These are phyloP conservation scores for Microascus cirrosus DNA, from an alignment of 2,329 filamentous ascomycete genomes.

Conservation along the genomic window DNA sequence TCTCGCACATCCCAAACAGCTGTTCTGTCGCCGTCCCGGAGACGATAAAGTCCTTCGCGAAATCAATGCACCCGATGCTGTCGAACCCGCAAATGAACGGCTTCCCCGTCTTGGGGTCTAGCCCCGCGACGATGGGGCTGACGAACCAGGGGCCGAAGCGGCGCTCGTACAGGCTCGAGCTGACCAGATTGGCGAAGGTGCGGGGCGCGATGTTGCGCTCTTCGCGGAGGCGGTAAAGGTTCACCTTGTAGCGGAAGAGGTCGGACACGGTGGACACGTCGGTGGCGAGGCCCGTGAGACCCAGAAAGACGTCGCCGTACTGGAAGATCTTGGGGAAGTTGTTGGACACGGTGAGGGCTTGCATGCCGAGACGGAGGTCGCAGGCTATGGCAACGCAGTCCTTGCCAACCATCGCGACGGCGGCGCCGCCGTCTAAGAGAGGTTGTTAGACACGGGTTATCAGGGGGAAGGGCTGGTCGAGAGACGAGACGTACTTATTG, in stretches of 20 bases:
- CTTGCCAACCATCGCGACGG: slow-evolving; percentile 98
- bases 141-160: slow-evolving; percentile 97
- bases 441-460: slow-evolving; percentile 4
- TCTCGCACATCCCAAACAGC: slow-evolving; percentile 97
- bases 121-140: slow-evolving; percentile 83
- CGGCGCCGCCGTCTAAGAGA: slow-evolving; percentile 68
- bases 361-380: slow-evolving; percentile 93
- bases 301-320: slow-evolving; percentile 91
- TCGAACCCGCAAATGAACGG: slow-evolving; percentile 99
- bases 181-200: slow-evolving; percentile 95
- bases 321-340: slow-evolving; percentile 99
- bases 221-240: slow-evolving; percentile 98
- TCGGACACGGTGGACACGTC: slow-evolving; percentile 92
- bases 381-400: slow-evolving; percentile 99
- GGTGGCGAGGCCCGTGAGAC: slow-evolving; percentile 90
- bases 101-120: slow-evolving; percentile 87
- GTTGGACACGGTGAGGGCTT: slow-evolving; percentile 95
- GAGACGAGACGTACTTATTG: slow-evolving; percentile 64
- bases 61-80: slow-evolving; percentile 98
- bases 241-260: slow-evolving; percentile 98
- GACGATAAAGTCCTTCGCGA: slow-evolving; percentile 99
- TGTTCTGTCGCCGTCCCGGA: slow-evolving; percentile 93
- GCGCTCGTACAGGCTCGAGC: slow-evolving; percentile 81
- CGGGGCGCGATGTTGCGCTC: slow-evolving; percentile 90
- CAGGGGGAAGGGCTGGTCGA: slow-evolving; percentile 5